Evolutionary conservation across 192 early-diverging fungal genomes (phyloP).

Genomic region (Coemansia javaensis): DNA sequence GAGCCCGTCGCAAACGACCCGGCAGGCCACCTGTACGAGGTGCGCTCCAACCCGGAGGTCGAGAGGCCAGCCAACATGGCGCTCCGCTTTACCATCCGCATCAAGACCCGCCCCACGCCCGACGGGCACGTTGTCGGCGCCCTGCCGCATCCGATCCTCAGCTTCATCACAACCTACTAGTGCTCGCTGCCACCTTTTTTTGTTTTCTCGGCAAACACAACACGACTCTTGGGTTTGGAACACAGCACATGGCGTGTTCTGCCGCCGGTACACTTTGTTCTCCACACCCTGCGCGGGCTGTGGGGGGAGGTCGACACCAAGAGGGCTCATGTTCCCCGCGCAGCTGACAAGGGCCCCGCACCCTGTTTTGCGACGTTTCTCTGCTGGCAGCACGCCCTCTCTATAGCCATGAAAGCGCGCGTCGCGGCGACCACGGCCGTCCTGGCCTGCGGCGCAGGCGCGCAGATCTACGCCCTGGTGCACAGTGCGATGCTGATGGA

Average conservation of each 20-base stretch:
- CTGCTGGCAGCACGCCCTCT: neutral
- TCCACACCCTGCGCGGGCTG: too few relatives aligned
- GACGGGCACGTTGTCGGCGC: constrained; percentile 19
- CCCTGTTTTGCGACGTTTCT: too few relatives aligned
- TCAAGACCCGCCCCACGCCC: constrained; percentile 20
- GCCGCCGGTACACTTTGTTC: too few relatives aligned
- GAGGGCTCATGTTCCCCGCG: too few relatives aligned
- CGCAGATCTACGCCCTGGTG: constrained; percentile 11
- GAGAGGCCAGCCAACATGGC: constrained; percentile 35
- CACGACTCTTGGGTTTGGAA: too few relatives aligned
- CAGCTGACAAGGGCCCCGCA: too few relatives aligned
- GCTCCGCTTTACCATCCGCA: constrained; percentile 37
- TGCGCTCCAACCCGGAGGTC: constrained; percentile 26
- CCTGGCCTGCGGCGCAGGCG: neutral
- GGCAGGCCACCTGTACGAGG: constrained; percentile 39
- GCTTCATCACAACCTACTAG: constrained; percentile 42
- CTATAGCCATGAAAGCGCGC: neutral
- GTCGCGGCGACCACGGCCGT: neutral
- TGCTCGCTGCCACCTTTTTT: neutral
- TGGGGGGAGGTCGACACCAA: too few relatives aligned
- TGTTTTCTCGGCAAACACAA: neutral
- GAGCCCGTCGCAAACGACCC: constrained; percentile 43
- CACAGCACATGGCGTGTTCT: too few relatives aligned
- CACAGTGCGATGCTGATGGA: neutral
- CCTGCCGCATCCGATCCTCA: constrained; percentile 36